Conservation (phyloP, 2,329 filamentous ascomycete genomes). For the Macrophomina pseudophaseolina region DNA sequence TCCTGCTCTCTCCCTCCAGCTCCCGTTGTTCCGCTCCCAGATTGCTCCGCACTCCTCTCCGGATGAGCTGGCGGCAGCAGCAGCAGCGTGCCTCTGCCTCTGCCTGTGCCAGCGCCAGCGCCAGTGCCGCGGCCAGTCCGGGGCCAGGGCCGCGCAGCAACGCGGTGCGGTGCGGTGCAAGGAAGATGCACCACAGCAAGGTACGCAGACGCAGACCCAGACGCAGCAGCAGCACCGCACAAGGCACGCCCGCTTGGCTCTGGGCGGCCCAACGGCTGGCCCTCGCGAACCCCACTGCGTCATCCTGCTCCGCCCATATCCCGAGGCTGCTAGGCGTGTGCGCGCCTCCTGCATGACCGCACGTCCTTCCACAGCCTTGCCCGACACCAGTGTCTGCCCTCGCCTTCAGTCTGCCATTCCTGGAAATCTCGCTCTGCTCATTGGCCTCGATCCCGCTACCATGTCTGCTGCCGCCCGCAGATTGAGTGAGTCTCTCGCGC, state of each 20-base stretch:
- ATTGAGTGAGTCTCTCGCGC: conserved; percentile 16
- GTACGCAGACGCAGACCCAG: not conserved
- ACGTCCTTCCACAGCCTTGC: conserved; percentile 20
- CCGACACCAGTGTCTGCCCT: conserved; percentile 4
- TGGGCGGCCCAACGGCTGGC: conserved; percentile 11
- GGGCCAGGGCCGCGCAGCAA: not conserved
- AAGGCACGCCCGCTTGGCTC: conserved; percentile 1
- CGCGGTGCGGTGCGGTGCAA: not conserved
- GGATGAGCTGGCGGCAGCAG: not conserved
- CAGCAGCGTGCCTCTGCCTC: too few species aligned
- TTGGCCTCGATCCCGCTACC: not conserved
- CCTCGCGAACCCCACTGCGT: conserved; percentile 14
- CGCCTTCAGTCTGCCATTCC: conserved; percentile 11
- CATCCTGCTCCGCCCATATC: conserved; percentile 16
- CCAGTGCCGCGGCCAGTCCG: not conserved
- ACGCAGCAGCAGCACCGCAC: not conserved
- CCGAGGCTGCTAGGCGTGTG: conserved; percentile 5
- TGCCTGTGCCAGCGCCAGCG: too few species aligned
- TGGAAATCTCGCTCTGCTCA: conserved; percentile 8
- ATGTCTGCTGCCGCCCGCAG: conserved; percentile 25
- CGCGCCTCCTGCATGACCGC: conserved; percentile 23
- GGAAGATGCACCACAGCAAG: not conserved
- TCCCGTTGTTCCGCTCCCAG: conserved; percentile 11
- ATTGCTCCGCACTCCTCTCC: conserved; percentile 6
- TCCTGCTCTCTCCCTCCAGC: conserved; percentile 5